phyloP scores from a whole-genome alignment of 768 basidiomycete species.

The Pleurotus tuber-regium region DNA sequence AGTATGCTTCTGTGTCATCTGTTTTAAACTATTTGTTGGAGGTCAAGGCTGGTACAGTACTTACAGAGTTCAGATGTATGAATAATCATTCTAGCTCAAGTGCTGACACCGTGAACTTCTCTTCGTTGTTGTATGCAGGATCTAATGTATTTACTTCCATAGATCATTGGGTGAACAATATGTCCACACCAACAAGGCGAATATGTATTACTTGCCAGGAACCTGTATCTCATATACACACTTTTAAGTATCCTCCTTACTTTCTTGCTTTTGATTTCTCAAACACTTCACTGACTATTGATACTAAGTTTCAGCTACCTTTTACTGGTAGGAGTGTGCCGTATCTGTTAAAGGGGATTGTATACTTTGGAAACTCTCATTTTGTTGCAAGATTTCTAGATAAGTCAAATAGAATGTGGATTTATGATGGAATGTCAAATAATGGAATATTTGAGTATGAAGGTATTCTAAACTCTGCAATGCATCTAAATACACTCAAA shows the following conservation, averaged over 20 bases:
- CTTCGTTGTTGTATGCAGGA: not conserved
- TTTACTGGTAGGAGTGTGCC: not conserved
- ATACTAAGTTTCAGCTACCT: conserved; percentile 5
- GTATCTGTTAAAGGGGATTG: conserved; percentile 14
- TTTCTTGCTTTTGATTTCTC: conserved; percentile 12
- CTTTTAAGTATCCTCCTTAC: conserved; percentile 3
- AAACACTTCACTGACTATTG: not conserved
- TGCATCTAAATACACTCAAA: not conserved
- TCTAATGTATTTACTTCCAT: not conserved
- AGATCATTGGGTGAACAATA: not conserved
- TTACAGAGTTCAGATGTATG: not conserved
- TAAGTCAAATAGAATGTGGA: conserved; percentile 16
- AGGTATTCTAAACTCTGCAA: not conserved
- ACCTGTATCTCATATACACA: not conserved
- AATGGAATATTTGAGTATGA: not conserved
- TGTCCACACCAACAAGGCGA: not conserved
- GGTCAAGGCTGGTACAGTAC: not conserved
- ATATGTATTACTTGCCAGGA: not conserved
- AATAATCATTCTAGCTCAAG: not conserved
- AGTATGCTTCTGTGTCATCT: not conserved
- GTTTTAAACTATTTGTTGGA: not conserved
- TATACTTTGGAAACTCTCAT: conserved; percentile 19
- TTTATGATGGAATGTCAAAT: conserved; percentile 21
- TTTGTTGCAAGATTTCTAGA: conserved; percentile 17
- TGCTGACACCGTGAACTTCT: not conserved